Evolutionary conservation across 164 flowering plant genomes (phyloP).

Genomic region (Sedum album): DNA sequence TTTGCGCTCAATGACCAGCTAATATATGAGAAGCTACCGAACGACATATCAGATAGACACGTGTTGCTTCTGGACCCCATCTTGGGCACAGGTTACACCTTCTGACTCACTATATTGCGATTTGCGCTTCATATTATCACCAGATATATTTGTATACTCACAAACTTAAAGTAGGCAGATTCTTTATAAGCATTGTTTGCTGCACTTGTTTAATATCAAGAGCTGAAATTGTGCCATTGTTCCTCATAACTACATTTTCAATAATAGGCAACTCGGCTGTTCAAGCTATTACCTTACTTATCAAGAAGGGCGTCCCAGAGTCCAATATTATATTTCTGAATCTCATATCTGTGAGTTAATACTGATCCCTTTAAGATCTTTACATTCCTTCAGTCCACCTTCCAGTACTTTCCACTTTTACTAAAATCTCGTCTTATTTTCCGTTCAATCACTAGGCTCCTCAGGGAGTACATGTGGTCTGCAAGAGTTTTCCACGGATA

Average conservation of each 20-base stretch:
- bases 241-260: neutral
- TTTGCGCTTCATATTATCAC: neutral
- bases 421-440: neutral
- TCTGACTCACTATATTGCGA: neutral
- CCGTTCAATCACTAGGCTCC: slow-evolving; percentile 57
- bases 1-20: slow-evolving; percentile 38
- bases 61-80: slow-evolving; percentile 95
- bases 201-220: neutral
- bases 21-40: slow-evolving; percentile 85
- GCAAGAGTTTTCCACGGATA: too few species aligned
- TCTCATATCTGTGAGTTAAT: slow-evolving; percentile 82
- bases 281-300: slow-evolving; percentile 78
- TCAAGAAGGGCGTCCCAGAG: slow-evolving; percentile 90
- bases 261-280: slow-evolving; percentile 86
- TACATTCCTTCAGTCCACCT: neutral
- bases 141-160: neutral
- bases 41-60: slow-evolving; percentile 90
- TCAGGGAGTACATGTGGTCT: slow-evolving; percentile 88
- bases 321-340: slow-evolving; percentile 89
- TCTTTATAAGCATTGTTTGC: neutral
- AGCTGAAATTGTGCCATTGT: neutral
- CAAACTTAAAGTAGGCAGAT: neutral
- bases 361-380: neutral
- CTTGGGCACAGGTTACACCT: slow-evolving; percentile 75
- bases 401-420: neutral